phyloP scores from a whole-genome alignment of 208 protist species.

The Trypanosoma boissoni region DNA sequence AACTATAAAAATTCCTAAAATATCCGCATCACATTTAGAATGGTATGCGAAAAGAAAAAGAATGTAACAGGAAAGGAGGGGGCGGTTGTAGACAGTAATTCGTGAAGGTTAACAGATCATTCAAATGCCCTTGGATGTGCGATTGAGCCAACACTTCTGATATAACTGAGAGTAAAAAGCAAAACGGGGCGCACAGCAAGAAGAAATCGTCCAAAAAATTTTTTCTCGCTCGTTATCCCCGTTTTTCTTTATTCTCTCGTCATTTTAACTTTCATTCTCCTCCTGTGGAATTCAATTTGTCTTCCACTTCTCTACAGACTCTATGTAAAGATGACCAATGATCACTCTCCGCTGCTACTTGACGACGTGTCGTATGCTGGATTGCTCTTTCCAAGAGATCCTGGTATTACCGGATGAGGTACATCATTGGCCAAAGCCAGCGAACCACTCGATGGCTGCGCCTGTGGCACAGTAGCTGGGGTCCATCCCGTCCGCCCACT shows the following conservation, averaged over 20 bases:
- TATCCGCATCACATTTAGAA: constrained; percentile 9
- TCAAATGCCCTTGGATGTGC: too few species aligned
- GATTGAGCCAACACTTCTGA: background rate
- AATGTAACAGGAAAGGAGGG: too few species aligned
- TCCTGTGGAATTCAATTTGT: background rate
- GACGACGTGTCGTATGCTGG: background rate
- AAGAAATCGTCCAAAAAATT: background rate
- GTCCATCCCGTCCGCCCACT: too few species aligned
- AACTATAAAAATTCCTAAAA: background rate
- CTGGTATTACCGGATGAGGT: background rate
- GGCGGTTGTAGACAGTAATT: too few species aligned
- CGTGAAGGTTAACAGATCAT: too few species aligned
- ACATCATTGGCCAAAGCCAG: too few species aligned
- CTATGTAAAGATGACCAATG: background rate
- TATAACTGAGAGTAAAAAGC: constrained; percentile 5
- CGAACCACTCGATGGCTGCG: too few species aligned
- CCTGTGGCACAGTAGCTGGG: too few species aligned
- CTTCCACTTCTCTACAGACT: background rate
- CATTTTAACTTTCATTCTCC: background rate
- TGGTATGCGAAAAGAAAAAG: constrained; percentile 14
- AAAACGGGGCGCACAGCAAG: background rate
- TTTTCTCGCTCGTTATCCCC: background rate
- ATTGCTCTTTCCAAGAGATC: background rate
- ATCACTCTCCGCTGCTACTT: background rate
- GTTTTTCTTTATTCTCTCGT: background rate